Percentiles rank a stretch among this genome's conserved stretches.
Conservation (phyloP, 139 green algal species). For the Parachlorella kessleri region DNA sequence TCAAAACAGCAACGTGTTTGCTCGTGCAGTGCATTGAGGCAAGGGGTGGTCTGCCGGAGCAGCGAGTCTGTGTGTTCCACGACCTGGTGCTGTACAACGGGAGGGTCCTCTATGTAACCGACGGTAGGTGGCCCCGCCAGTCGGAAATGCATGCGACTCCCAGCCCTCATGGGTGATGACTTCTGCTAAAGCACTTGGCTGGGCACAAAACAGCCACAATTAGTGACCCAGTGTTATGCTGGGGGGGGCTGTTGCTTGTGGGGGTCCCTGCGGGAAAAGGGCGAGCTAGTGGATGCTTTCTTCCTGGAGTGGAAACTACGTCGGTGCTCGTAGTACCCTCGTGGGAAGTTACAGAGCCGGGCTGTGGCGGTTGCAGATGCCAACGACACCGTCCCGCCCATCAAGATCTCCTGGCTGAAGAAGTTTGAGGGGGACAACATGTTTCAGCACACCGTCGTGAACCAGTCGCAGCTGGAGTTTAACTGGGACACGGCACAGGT, state of each 20-base stretch:
- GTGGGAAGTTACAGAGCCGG: too few relatives aligned
- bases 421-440: conserved; percentile 12
- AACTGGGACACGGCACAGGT: neutral
- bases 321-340: too few relatives aligned
- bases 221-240: too few relatives aligned
- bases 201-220: too few relatives aligned
- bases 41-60: neutral
- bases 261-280: too few relatives aligned
- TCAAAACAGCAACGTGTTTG: too few relatives aligned
- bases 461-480: neutral
- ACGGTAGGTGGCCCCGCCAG: neutral
- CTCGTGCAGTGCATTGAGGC: neutral
- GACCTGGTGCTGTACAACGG: conserved; percentile 1
- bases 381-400: neutral
- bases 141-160: too few relatives aligned
- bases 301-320: neutral
- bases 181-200: too few relatives aligned
- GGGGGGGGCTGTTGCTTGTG: too few relatives aligned
- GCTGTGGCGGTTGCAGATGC: neutral
- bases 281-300: neutral
- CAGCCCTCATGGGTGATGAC: too few relatives aligned
- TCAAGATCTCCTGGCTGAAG: conserved; percentile 5
- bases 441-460: neutral
- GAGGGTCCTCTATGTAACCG: neutral
- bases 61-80: conserved; percentile 6